These are phyloP conservation scores for Leucogyrophana mollusca DNA, from an alignment of 768 basidiomycete genomes.

Conservation along the genomic window DNA sequence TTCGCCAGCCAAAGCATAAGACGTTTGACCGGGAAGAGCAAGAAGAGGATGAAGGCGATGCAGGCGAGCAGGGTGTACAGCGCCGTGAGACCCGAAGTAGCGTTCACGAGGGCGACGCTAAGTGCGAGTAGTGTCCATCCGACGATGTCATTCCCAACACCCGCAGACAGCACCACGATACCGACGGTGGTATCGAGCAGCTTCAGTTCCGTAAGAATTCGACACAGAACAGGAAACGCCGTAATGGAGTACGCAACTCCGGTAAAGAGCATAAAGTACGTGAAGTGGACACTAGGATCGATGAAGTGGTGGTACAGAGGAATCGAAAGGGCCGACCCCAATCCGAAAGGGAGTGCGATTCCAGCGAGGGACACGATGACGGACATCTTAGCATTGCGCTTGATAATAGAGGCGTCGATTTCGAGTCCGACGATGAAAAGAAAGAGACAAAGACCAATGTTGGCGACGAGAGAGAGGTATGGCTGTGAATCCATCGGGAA, in stretches of 20 bases:
- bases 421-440: slow-evolving; percentile 93
- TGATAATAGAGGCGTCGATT: slow-evolving; percentile 80
- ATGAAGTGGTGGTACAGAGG: slow-evolving; percentile 76
- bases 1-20: slow-evolving; percentile 65
- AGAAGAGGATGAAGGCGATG: slow-evolving; percentile 62
- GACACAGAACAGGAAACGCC: slow-evolving; percentile 79
- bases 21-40: slow-evolving; percentile 64
- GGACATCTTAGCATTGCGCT: slow-evolving; percentile 70
- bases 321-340: slow-evolving; percentile 73
- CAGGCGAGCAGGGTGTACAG: slow-evolving; percentile 76
- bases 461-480: slow-evolving; percentile 83
- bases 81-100: slow-evolving; percentile 68
- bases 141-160: slow-evolving; percentile 74
- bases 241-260: slow-evolving; percentile 83
- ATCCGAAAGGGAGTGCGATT: slow-evolving; percentile 83
- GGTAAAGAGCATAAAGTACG: slow-evolving; percentile 83
- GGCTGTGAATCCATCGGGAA: slow-evolving; percentile 74
- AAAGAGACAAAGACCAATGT: slow-evolving; percentile 85
- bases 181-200: slow-evolving; percentile 87
- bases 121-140: slow-evolving; percentile 86
- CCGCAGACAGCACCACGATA: slow-evolving; percentile 76
- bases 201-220: slow-evolving; percentile 81
- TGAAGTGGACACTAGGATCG: slow-evolving; percentile 56
- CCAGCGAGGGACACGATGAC: slow-evolving; percentile 75
- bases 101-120: slow-evolving; percentile 82